Evolutionary conservation across 2,329 filamentous ascomycete genomes (phyloP).

Genomic region (Colletotrichum gloeosporioides): DNA sequence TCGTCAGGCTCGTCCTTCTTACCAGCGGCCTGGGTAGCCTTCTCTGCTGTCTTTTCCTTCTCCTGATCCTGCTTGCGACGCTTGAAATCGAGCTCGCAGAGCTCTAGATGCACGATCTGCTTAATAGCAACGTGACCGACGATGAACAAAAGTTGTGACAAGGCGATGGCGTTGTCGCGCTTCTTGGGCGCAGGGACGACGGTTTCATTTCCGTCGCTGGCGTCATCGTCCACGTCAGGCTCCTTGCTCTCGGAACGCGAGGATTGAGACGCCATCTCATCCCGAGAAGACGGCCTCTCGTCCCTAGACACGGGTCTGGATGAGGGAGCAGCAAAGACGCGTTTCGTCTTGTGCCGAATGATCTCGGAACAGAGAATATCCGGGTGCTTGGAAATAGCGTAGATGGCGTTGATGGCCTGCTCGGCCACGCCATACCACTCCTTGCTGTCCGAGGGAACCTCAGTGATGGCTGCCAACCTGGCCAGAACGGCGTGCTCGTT

Average conservation of each 20-base stretch:
- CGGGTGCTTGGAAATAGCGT: slow-evolving; percentile 90
- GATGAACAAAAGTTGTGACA: slow-evolving; percentile 93
- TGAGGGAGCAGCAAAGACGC: slow-evolving; percentile 68
- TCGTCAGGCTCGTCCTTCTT: slow-evolving; percentile 75
- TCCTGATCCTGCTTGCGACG: slow-evolving; percentile 91
- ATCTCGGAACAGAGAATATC: slow-evolving; percentile 93
- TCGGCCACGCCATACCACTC: slow-evolving; percentile 97
- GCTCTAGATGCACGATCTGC: slow-evolving; percentile 96
- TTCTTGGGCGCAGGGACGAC: slow-evolving; percentile 51
- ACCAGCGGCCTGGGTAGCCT: slow-evolving; percentile 29
- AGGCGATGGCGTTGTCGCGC: slow-evolving; percentile 72
- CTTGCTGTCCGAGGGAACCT: slow-evolving; percentile 86
- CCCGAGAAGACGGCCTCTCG: slow-evolving; percentile 26
- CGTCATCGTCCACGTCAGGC: slow-evolving; percentile 29
- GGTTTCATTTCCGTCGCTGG: slow-evolving; percentile 28
- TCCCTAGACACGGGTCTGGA: slow-evolving; percentile 39
- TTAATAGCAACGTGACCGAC: slow-evolving; percentile 98
- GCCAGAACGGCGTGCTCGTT: slow-evolving; percentile 91
- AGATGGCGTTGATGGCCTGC: slow-evolving; percentile 95
- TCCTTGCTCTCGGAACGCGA: slow-evolving; percentile 1
- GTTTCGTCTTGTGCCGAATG: slow-evolving; percentile 82
- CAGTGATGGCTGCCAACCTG: slow-evolving; percentile 82
- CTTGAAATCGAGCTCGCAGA: slow-evolving; percentile 99
- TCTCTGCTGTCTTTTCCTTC: slow-evolving; percentile 58
- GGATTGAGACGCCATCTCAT: not conserved